Evolutionary conservation across 2,329 filamentous ascomycete species (phyloP), one percentile per base, ranked within the genome.

Genomic region (Aspergillus aculeatus): DNA sequence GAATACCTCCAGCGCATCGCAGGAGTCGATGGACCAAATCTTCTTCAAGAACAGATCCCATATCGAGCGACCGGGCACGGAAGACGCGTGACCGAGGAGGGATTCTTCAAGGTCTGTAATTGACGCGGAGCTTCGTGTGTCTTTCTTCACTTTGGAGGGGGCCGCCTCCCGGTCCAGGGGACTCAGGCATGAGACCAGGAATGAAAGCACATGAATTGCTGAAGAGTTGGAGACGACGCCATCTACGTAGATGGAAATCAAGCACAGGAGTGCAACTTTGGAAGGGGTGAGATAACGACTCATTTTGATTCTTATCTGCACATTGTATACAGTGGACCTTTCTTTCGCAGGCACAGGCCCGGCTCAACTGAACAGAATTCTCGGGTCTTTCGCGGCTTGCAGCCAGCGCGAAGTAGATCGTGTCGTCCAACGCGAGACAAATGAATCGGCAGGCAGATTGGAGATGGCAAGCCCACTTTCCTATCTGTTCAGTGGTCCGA

Each of bases 261-360:
- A 84, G 57, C 87, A 86, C 57, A 98, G 83, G 24, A 97, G 83
- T 70, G 89, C 89, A 66, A 98, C 85, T 73, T 95, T 96, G 66
- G 91, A 88, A 12, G 94, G 91, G n/a, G 91, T 96, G 50, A 98
- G 83, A 75, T 89, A 96, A 59, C 90, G 89, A 68, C 89, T 84
- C 89, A 94, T 96, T 44, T 54, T 60, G 61, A 12, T 29, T 61
- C 21, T 14, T 23, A 38, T 21, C 11, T 47, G 48, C 41, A 47
- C 60, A 60, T 60, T 47, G 41, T 44, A 51, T 47, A 21, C 19
- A 24, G 23, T 21, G 47, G 41, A 31, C 47, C 12, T 49, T 52
- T 57, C n/a, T n/a, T 29, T n/a, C 24, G 32, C 21, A 26, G 48
- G 31, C 12, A 24, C 38, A 31, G 24, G 24, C 31, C 2, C 24